Evolutionary conservation across 257 asterid genomes (phyloP).

Genomic region (Cynanchum wilfordii): DNA sequence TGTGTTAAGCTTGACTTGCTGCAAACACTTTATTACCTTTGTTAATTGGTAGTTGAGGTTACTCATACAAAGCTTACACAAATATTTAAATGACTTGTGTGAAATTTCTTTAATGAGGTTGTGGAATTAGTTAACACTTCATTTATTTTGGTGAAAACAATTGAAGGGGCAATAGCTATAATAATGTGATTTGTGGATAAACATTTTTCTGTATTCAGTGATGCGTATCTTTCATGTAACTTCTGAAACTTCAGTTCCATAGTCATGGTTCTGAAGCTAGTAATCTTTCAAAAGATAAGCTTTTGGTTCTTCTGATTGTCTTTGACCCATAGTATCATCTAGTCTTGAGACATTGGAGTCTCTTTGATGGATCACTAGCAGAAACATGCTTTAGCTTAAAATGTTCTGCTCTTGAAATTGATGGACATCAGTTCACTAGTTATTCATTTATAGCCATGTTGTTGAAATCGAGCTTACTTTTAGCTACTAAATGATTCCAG

Average conservation of each 20-base stretch:
- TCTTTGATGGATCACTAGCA: neutral
- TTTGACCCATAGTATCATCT: neutral
- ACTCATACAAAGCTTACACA: neutral
- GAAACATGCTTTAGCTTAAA: neutral
- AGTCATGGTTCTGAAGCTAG: neutral
- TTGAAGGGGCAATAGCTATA: neutral
- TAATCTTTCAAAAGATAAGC: neutral
- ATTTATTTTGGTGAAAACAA: neutral
- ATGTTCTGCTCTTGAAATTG: neutral
- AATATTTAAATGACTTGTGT: neutral
- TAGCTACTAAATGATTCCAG: constrained; percentile 32
- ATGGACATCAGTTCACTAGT: neutral
- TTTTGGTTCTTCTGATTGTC: neutral
- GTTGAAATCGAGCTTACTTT: neutral
- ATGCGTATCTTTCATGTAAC: neutral
- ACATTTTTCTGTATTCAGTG: neutral
- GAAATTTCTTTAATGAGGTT: neutral
- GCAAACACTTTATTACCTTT: neutral
- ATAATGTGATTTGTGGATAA: neutral
- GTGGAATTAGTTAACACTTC: neutral
- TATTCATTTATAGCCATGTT: neutral
- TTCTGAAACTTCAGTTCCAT: neutral
- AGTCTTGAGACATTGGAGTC: neutral
- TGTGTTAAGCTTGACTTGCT: neutral
- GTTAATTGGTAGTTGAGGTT: neutral